Base-by-base conservation (phyloP, 495 filamentous ascomycete species). In the Aspergillus haitiensis region DNA sequence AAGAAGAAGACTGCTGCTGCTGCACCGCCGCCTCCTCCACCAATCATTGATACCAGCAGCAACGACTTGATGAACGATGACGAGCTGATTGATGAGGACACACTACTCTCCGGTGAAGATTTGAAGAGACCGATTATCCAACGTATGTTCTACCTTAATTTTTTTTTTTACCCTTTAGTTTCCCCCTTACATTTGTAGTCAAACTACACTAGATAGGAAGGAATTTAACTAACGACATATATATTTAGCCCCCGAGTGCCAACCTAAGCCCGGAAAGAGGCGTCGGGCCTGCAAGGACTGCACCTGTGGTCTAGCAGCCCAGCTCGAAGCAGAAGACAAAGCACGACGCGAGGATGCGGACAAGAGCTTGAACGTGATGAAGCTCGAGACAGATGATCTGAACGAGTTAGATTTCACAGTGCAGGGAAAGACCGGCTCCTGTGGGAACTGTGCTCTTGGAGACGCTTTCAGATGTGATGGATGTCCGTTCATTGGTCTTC, bases 281-380 rank as follows among this genome's bases (percentile, higher is more conserved):
- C 86, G 93, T 59, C 84, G 92, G 55, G 92, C 94, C 57, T 98
- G 94, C 79, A 98, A 98, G 75, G 94, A 98, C 77, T 98, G 94
- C 78, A 95, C 91, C 5, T 98, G 94, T 67, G 94, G 95, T 40
- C 82, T 98, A 5, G 88, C 89, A 3, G 81, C 88, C 63, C 80
- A 84, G 60, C 71, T 97, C 42, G 89, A 90, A 62, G 89, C 86
- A 7, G 91, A 97, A 73, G 92, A 97, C 64, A 80, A 78, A 45
- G 83, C 84, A 50, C 87, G 86, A 58, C 82, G 90, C 27, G 74
- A 76, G 7, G 72, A 80, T 8, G 88, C 88, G 27, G 84, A 89
- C 63, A 72, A 78, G 59, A 78, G 76, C 6, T 72, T 91, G 10
- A 81, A 84, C 16, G 78, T 81, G 8, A 73, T 78, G 27, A 97